Evolutionary conservation across 2,329 filamentous ascomycete genomes (phyloP).

Genomic region (Sclerotinia glacialis): DNA sequence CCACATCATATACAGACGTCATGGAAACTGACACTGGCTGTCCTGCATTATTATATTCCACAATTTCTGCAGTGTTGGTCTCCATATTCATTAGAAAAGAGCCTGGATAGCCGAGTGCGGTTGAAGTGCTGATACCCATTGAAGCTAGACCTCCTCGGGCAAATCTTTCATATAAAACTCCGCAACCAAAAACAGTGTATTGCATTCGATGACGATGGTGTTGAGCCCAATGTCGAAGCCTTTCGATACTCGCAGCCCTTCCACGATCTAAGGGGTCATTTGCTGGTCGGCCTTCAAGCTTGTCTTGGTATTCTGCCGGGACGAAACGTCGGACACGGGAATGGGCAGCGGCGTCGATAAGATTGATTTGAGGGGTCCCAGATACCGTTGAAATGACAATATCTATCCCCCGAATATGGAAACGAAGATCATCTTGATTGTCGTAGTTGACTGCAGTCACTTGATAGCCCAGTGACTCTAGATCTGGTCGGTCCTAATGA

Average conservation of each 20-base stretch:
- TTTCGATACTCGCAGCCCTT: conserved; percentile 54
- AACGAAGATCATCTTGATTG: conserved; percentile 56
- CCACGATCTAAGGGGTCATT: conserved; percentile 61
- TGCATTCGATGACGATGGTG: conserved; percentile 53
- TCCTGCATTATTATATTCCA: conserved; percentile 52
- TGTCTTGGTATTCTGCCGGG: conserved; percentile 73
- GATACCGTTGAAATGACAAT: conserved; percentile 73
- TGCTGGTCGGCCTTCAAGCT: conserved; percentile 51
- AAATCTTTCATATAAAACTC: conserved; percentile 74
- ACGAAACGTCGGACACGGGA: conserved; percentile 67
- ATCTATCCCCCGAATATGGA: conserved; percentile 68
- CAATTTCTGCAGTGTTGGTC: conserved; percentile 56
- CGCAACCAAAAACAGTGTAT: conserved; percentile 70
- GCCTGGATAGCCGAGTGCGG: conserved; percentile 53
- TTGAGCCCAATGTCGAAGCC: conserved; percentile 53
- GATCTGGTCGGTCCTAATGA: conserved; percentile 40
- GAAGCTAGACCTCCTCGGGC: conserved; percentile 62
- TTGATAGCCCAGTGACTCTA: conserved; percentile 52
- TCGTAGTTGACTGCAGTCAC: conserved; percentile 68
- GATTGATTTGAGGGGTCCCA: conserved; percentile 62
- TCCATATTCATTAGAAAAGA: conserved; percentile 65
- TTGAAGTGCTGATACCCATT: conserved; percentile 57
- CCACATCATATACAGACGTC: conserved; percentile 69
- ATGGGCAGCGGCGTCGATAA: conserved; percentile 68
- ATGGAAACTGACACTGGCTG: conserved; percentile 58